These are phyloP conservation scores for Backusella parvicylindrica DNA, from an alignment of 192 early-diverging fungal species.

Conservation along the genomic window DNA sequence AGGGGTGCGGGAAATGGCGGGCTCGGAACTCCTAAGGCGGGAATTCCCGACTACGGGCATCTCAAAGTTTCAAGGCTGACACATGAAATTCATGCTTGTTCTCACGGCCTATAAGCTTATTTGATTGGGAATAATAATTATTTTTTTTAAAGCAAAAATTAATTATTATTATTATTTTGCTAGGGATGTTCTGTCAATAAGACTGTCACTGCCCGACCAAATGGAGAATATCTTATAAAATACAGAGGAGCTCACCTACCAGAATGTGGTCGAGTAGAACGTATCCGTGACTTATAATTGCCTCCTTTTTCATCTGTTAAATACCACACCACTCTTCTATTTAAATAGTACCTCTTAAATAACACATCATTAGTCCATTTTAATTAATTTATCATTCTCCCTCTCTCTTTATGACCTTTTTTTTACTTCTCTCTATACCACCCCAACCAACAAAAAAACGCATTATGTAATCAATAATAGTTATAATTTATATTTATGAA, in stretches of 20 bases:
- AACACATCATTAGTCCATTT: background rate
- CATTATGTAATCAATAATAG: background rate
- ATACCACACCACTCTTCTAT: background rate
- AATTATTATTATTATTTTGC: background rate
- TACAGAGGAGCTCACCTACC: conserved; percentile 49
- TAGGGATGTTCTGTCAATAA: conserved; percentile 49
- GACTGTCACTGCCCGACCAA: conserved; percentile 50
- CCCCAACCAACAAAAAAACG: background rate
- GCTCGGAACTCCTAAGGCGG: conserved; percentile 6
- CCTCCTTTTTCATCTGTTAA: background rate
- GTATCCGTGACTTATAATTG: conserved; percentile 21
- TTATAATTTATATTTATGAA: background rate
- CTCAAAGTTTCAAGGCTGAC: conserved; percentile 1
- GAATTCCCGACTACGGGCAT: conserved; percentile 7
- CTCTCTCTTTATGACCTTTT: background rate
- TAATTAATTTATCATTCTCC: background rate
- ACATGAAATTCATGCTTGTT: conserved; percentile 23
- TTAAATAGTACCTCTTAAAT: background rate
- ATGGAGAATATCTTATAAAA: conserved; percentile 52
- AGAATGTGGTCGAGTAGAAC: conserved; percentile 45
- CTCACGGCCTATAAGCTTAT: conserved; percentile 6
- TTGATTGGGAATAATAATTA: background rate
- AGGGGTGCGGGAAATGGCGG: conserved; percentile 23
- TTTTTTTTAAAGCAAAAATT: background rate
- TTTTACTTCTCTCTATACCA: background rate